Conservation (phyloP, 2,329 filamentous ascomycete species). For the Capronia epimyces region DNA sequence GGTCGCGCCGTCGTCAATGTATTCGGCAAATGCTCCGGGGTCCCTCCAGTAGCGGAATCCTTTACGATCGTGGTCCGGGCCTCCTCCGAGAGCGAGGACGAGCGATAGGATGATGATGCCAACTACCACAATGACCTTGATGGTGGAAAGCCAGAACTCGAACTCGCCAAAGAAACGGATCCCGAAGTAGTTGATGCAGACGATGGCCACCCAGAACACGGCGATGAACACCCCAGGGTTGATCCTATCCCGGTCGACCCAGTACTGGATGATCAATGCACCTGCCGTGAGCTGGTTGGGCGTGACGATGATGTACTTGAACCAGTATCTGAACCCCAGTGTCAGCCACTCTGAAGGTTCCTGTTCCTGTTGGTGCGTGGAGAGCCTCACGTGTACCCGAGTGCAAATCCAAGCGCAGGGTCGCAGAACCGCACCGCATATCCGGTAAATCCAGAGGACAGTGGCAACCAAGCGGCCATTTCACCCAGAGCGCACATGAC, state of each 20-base stretch:
- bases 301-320: conserved; percentile 78
- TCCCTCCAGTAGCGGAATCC: conserved; percentile 63
- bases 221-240: conserved; percentile 78
- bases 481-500: conserved; percentile 79
- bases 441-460: conserved; percentile 72
- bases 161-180: conserved; percentile 66
- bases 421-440: conserved; percentile 76
- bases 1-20: conserved; percentile 59
- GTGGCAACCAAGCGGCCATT: conserved; percentile 77
- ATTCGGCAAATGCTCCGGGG: conserved; percentile 54
- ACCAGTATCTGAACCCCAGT: conserved; percentile 47
- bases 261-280: conserved; percentile 73
- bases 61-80: conserved; percentile 56
- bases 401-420: conserved; percentile 71
- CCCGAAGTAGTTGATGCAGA: conserved; percentile 64
- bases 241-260: conserved; percentile 59
- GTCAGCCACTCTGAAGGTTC: no score
- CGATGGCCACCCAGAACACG: conserved; percentile 58
- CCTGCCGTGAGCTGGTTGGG: conserved; percentile 79
- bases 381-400: conserved; percentile 64
- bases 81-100: conserved; percentile 60
- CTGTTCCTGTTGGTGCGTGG: no score
- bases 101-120: conserved; percentile 62
- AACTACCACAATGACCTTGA: conserved; percentile 64
- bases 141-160: conserved; percentile 55